Evolutionary conservation across 2,329 filamentous ascomycete species (phyloP).

Genomic region (Trichoderma citrinoviride): DNA sequence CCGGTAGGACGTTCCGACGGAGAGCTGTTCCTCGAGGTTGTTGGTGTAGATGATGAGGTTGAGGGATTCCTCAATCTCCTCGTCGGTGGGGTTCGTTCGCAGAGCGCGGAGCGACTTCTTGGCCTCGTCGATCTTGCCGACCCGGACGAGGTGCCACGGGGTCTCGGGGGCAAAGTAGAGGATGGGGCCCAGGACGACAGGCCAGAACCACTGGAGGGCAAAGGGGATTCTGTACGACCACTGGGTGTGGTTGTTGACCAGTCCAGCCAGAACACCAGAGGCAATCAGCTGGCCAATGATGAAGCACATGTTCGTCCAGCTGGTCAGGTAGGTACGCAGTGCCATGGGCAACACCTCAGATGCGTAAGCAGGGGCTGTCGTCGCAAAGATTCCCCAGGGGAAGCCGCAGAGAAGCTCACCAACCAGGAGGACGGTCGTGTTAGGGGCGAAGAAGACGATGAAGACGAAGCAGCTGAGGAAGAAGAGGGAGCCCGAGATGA

Average conservation of each 20-base stretch:
- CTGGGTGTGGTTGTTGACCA: conserved; percentile 33
- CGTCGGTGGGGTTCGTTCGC: conserved; percentile 21
- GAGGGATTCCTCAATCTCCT: conserved; percentile 27
- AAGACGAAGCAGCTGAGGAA: conserved; percentile 44
- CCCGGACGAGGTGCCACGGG: conserved; percentile 44
- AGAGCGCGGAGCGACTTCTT: conserved; percentile 35
- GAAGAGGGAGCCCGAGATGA: conserved; percentile 11
- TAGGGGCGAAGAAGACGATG: conserved; percentile 45
- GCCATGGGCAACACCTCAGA: conserved; percentile 41
- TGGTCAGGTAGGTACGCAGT: conserved; percentile 45
- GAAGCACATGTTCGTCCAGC: conserved; percentile 48
- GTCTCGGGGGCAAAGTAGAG: conserved; percentile 46
- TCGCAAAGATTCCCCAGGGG: conserved; percentile 46
- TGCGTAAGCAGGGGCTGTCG: conserved; percentile 46
- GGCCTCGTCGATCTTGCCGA: conserved; percentile 36
- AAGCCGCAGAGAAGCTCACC: conserved; percentile 48
- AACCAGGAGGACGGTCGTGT: conserved; percentile 38
- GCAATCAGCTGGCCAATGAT: conserved; percentile 47
- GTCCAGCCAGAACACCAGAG: conserved; percentile 32
- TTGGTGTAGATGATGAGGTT: conserved; percentile 45
- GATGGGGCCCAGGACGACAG: conserved; percentile 40
- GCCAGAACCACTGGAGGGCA: conserved; percentile 50
- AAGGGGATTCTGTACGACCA: conserved; percentile 50
- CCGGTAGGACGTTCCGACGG: conserved; percentile 39
- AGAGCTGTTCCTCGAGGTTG: conserved; percentile 37